Base-by-base conservation (phyloP, 2,329 filamentous ascomycete species). In the Colletotrichum liriopes region DNA sequence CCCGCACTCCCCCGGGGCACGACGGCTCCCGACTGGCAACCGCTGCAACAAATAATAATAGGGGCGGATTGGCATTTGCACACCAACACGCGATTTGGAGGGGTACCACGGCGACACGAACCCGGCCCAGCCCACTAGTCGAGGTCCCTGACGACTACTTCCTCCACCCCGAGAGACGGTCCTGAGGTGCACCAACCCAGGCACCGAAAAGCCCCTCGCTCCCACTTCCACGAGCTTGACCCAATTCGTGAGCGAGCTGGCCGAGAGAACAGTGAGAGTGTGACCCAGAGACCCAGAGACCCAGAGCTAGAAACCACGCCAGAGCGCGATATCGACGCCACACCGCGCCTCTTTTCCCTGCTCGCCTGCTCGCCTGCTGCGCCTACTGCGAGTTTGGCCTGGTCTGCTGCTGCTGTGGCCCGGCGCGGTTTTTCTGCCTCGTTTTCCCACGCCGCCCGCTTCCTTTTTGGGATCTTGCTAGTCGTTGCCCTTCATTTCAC, bases 401-500 rank as follows among this genome's bases (percentile, higher is more conserved):
- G 49, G 49, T 51, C 64, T 67, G 41, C 55, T 23, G 29, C 45
- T 62, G 32, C 18, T 23, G 26, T 37, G 41, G 64, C 55, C 69
- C 60, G 18, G 52, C 26, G 49, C 54, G 52, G 26, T 39, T 58
- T 58, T 56, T 58, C 64, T 63, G 58, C 65, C 70, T 72, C 70
- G 59, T 41, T 60, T 47, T 60, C 70, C 70, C 39, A 55, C 65
- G 70, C 65, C 65, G 70, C 70, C 70, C 32, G 59, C 65, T 72
- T 72, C 60, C 65, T 65, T 59, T 67, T 72, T 64, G 52, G 61
- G 67, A 63, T 35, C 32, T 49, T 54, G 26, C 62, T 71, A 71
- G 71, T 49, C 55, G 55, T 56, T 62, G 54, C 67, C 54, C 67
- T 71, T 73, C 67, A 73, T 73, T 71, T 73, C 67, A 68, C 71